Evolutionary conservation across 208 protist species (phyloP), one percentile per base, ranked within the genome.

Genomic region (Novymonas esmeraldas): DNA sequence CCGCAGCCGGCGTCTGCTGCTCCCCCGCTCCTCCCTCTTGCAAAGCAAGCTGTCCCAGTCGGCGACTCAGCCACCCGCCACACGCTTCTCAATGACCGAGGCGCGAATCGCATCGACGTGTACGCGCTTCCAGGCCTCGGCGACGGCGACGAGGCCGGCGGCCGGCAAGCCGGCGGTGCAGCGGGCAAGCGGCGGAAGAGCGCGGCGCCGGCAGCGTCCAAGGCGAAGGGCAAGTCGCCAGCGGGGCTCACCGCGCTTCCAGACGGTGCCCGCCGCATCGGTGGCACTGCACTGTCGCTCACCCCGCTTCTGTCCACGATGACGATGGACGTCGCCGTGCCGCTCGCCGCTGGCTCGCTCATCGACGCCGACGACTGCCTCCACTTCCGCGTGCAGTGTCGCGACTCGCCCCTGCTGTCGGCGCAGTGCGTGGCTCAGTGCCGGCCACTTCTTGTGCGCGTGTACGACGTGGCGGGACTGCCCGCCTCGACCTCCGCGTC

Each of bases 61-160:
- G 44, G 44, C 9, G 64, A 56, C 24, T 0, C 50, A n/a, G 33
- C 64, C 2, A 41, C 20, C 14, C 63, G 54, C 22, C 44, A 77
- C 6, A 52, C 57, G 46, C 26, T 70, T 42, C 49, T 70, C 14
- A 70, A 70, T 44, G 39, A 49, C 28, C 28, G 49, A 56, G 52
- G 50, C 28, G 71, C 71, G 2, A 58, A 70, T 20, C 63, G 62
- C 49, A 28, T 77, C 31, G 71, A 77, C 49, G 64, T 77, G 29
- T 77, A 62, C 48, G 10, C n/a, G 1, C 42, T 69, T 9, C 48
- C 62, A 2, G 16, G 22, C 18, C n/a, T 11, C n/a, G 56, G 31
- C 22, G 46, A 36, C 54, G 52, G 24, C 14, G 48, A 64, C 3
- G 56, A 54, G 5, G n/a, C 36, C 7, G 56, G 52, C 13, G 52